Evolutionary conservation across 305 asterid genomes (phyloP).

Genomic region (Fraxinus sp.): DNA sequence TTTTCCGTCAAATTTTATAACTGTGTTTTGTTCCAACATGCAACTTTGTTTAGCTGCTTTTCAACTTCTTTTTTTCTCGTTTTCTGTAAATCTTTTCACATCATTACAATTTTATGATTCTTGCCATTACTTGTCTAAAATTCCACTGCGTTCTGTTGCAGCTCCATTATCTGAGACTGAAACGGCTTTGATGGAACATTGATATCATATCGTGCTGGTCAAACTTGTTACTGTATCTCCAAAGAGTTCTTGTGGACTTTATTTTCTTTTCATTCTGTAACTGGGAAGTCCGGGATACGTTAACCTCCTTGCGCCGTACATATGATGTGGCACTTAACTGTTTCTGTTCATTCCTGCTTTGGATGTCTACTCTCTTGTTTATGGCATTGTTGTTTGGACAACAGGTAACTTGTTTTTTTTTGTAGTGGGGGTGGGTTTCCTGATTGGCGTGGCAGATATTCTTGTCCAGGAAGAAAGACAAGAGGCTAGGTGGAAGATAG

Average conservation of each 20-base stretch:
- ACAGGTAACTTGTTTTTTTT: neutral
- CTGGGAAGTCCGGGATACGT: conserved; percentile 8
- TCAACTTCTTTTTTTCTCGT: neutral
- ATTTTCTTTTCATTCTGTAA: conserved; percentile 18
- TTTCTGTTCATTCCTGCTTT: neutral
- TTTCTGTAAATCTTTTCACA: neutral
- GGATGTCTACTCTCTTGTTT: neutral
- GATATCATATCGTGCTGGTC: conserved; percentile 21
- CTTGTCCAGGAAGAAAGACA: conserved; percentile 14
- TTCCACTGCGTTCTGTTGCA: conserved; percentile 30
- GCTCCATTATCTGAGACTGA: conserved; percentile 62
- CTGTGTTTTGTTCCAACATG: neutral
- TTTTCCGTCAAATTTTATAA: neutral
- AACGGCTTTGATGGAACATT: conserved; percentile 56
- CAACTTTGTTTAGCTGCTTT: neutral
- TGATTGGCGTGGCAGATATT: conserved; percentile 24
- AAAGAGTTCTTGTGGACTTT: conserved; percentile 20
- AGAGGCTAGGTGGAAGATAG: neutral
- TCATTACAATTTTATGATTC: conserved; percentile 4
- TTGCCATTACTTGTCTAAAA: conserved; percentile 27
- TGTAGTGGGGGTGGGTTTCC: conserved; percentile 26
- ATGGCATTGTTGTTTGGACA: neutral
- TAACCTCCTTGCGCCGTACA: conserved; percentile 7
- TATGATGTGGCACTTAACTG: conserved; percentile 31
- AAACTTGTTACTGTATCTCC: conserved; percentile 29